Base-by-base conservation (phyloP, 371 early-diverging fungal species). In the Catenaria anguillulae region DNA sequence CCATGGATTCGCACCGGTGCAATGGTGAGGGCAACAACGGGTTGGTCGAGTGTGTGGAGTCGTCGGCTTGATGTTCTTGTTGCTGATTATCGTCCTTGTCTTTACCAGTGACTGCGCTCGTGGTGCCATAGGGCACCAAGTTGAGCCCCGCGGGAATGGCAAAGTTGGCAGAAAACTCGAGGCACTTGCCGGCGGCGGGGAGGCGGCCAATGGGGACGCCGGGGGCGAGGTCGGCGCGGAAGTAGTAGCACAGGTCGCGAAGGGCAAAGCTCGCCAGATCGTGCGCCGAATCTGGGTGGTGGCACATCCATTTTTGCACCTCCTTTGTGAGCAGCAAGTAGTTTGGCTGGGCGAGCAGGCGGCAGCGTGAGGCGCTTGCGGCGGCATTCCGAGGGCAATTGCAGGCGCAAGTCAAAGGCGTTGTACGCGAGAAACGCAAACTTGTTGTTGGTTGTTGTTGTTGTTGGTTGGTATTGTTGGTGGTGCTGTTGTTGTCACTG, bases 1-100 rank as follows among this genome's bases (percentile, higher is more conserved):
- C 79, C 55, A 84, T 82, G 2, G 83, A 79, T 62, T 79, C 67
- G 35, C 80, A 78, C 46, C 79, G 77, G 50, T 82, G 76, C 33
- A 84, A 64, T 23, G 45, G 45, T 3, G 45, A 43, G 45, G 45
- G 45, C 10, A 43, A 23, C 10, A 43, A 23, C n/a, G n/a, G n/a
- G n/a, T n/a, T n/a, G n/a, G n/a, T n/a, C n/a, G n/a, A n/a, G n/a
- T n/a, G n/a, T n/a, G n/a, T n/a, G n/a, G n/a, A n/a, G n/a, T n/a
- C n/a, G n/a, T n/a, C n/a, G n/a, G n/a, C n/a, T n/a, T n/a, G n/a
- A n/a, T n/a, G n/a, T n/a, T n/a, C n/a, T n/a, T n/a, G n/a, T n/a
- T n/a, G n/a, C n/a, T n/a, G n/a, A n/a, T n/a, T n/a, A n/a, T n/a
- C n/a, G n/a, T n/a, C n/a, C n/a, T n/a, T n/a, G n/a, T n/a, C n/a